phyloP scores from a whole-genome alignment of 2,329 filamentous ascomycete species.

The Zymoseptoria ardabiliae region DNA sequence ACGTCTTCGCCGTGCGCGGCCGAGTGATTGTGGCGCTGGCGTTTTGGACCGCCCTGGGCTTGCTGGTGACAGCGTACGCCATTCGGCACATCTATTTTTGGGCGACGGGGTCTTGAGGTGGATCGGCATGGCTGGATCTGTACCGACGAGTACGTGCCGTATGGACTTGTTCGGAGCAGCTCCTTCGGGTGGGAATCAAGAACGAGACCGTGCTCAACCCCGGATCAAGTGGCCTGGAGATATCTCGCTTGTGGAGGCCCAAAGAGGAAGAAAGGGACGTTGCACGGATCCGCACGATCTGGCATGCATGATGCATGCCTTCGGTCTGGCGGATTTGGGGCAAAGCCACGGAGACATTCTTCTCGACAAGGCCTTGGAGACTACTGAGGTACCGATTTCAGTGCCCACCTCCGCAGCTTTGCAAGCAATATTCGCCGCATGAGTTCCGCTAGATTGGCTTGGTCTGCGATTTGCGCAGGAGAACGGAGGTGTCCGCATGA shows the following conservation, averaged over 20 bases:
- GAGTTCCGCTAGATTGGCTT: too few relatives aligned
- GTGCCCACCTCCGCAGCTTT: too few relatives aligned
- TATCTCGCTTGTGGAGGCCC: not conserved
- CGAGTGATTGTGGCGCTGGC: conserved; percentile 48
- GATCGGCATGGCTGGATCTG: not conserved
- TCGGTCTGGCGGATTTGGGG: too few relatives aligned
- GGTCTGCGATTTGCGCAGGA: too few relatives aligned
- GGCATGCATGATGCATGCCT: not conserved
- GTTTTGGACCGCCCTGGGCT: conserved; percentile 25
- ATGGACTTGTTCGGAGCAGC: not conserved
- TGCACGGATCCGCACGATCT: not conserved
- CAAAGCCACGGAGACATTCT: too few relatives aligned
- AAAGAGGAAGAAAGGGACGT: not conserved
- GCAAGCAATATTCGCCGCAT: too few relatives aligned
- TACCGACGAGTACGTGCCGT: not conserved
- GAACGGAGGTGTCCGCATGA: not conserved
- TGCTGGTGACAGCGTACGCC: conserved; percentile 16
- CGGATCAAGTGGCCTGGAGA: not conserved
- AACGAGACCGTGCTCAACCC: not conserved
- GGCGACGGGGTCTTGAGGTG: not conserved
- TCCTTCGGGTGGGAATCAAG: not conserved
- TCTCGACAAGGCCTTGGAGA: too few relatives aligned
- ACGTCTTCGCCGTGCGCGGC: conserved; percentile 55
- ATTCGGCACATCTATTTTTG: conserved; percentile 18
- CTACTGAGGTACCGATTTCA: too few relatives aligned